Evolutionary conservation across 768 basidiomycete genomes (phyloP).

Genomic region (Suillus spraguei): DNA sequence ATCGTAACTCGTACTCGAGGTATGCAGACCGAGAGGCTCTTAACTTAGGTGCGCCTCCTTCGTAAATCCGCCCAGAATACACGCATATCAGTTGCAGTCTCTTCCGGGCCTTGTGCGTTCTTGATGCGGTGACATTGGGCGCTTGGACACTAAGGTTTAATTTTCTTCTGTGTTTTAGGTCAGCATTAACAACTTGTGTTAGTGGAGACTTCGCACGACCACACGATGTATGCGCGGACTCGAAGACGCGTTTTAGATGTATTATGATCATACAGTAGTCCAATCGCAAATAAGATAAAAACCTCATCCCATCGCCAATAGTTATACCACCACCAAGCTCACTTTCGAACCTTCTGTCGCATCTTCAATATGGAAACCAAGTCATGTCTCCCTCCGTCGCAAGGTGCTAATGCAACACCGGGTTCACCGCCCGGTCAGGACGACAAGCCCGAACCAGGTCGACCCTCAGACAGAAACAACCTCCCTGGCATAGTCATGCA

Average conservation of each 20-base stretch:
- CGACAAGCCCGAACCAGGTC: background rate
- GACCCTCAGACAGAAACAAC: background rate
- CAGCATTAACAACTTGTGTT: background rate
- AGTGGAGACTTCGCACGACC: background rate
- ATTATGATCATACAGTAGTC: background rate
- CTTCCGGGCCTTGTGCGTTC: too few species aligned
- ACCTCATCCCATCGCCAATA: too few species aligned
- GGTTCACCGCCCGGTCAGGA: background rate
- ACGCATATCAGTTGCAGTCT: too few species aligned
- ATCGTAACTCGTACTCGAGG: background rate
- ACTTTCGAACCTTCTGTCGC: too few species aligned
- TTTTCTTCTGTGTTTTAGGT: background rate
- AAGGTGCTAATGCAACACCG: too few species aligned
- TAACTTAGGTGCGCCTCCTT: too few species aligned
- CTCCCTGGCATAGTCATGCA: background rate
- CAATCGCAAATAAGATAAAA: background rate
- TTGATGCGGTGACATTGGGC: too few species aligned
- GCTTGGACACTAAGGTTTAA: background rate
- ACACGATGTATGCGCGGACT: background rate
- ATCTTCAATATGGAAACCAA: background rate
- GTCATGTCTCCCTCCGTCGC: too few species aligned
- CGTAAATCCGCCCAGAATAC: too few species aligned
- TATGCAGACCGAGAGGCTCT: too few species aligned
- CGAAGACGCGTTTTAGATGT: background rate
- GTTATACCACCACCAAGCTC: background rate